These are phyloP conservation scores for Acer campestre DNA, from an alignment of 345 rosid genomes.

Conservation along the genomic window DNA sequence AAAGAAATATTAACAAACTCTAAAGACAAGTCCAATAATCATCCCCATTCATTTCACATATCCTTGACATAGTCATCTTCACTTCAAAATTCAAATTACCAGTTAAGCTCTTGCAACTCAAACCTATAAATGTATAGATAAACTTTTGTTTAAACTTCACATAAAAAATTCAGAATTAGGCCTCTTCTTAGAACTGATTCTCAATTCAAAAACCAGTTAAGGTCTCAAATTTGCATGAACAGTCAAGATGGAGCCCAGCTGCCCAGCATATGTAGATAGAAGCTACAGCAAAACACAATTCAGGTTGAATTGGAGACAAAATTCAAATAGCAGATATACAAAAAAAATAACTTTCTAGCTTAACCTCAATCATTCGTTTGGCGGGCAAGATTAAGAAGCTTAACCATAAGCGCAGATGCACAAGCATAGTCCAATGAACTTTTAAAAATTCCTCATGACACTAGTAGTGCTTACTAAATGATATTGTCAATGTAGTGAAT, in stretches of 20 bases:
- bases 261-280: background rate
- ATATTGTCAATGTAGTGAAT: too few species aligned
- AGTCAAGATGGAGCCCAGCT: background rate
- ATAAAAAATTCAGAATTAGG: background rate
- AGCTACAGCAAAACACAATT: background rate
- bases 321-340: background rate
- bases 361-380: too few species aligned
- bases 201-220: background rate
- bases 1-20: background rate
- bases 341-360: too few species aligned
- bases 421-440: too few species aligned
- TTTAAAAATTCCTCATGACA: too few species aligned
- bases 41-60: background rate
- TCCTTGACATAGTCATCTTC: background rate
- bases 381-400: too few species aligned
- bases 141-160: background rate
- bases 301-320: background rate
- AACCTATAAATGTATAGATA: background rate
- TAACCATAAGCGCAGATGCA: too few species aligned
- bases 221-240: background rate
- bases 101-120: background rate
- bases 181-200: background rate
- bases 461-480: too few species aligned
- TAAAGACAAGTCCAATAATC: background rate
- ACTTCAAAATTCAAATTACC: background rate